A percentile compares a stretch with the other conserved stretches of the same genome.
Conservation (phyloP, 768 basidiomycete species). For the Termitomyces sp. region DNA sequence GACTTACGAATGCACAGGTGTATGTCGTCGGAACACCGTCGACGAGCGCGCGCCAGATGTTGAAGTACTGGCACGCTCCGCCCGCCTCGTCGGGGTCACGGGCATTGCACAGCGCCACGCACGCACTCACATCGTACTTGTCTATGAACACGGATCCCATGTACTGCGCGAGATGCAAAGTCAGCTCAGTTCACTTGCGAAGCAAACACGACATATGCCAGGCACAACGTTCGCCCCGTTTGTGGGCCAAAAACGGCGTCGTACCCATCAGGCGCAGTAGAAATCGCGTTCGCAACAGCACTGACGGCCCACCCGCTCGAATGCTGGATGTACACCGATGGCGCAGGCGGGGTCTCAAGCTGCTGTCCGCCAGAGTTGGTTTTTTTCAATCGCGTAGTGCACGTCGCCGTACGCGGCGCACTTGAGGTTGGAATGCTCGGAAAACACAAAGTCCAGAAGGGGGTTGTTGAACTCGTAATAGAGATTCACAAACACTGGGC, state of each 20-base stretch:
- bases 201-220: conserved; percentile 5
- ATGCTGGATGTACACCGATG: conserved; percentile 35
- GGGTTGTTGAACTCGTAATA: conserved; percentile 44
- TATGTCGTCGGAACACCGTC: conserved; percentile 41
- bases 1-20: conserved; percentile 41
- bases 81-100: conserved; percentile 34
- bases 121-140: conserved; percentile 40
- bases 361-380: conserved; percentile 39
- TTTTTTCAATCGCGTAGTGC: conserved; percentile 38
- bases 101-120: conserved; percentile 36
- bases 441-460: conserved; percentile 31
- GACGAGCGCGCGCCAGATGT: conserved; percentile 47
- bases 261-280: conserved; percentile 36
- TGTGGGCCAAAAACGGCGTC: conserved; percentile 40
- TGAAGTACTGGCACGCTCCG: conserved; percentile 45
- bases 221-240: conserved; percentile 36
- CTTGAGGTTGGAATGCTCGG: conserved; percentile 38
- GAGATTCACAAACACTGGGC: conserved; percentile 40
- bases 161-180: conserved; percentile 28
- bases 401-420: conserved; percentile 40
- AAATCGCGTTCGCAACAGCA: conserved; percentile 23
- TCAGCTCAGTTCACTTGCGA: conserved; percentile 4
- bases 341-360: conserved; percentile 26
- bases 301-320: conserved; percentile 36
- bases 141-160: conserved; percentile 47